Evolutionary conservation across 2,329 filamentous ascomycete species (phyloP).

Genomic region (Paraphaeosphaeria sporulosa): DNA sequence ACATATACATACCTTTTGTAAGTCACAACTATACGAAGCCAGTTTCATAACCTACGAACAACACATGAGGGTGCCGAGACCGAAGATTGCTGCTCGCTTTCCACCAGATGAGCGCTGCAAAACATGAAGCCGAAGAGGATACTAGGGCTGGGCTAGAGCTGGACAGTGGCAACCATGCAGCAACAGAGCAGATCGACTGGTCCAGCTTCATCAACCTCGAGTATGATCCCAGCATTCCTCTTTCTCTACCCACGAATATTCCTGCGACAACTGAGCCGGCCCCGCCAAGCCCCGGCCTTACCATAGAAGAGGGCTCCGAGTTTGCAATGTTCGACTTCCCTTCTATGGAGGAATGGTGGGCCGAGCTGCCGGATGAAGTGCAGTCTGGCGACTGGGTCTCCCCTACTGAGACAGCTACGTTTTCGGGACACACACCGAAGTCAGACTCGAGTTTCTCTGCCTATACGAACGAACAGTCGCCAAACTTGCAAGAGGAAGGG

Average conservation of each 20-base stretch:
- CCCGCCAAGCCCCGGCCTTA: background rate
- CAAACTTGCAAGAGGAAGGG: constrained; percentile 3
- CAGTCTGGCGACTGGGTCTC: background rate
- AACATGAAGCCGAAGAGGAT: background rate
- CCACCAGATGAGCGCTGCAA: background rate
- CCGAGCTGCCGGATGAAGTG: constrained; percentile 1
- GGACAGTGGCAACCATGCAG: background rate
- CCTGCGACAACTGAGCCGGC: background rate
- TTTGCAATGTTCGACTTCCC: background rate
- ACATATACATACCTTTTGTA: background rate
- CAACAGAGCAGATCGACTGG: constrained; percentile 10
- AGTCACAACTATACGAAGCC: background rate
- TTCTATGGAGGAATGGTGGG: constrained; percentile 11
- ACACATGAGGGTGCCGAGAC: background rate
- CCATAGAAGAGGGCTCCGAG: background rate
- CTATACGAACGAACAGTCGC: background rate
- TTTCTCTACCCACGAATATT: background rate
- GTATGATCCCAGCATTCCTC: constrained; percentile 3
- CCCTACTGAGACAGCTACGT: background rate
- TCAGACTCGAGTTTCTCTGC: constrained; percentile 3
- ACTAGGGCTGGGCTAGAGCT: background rate
- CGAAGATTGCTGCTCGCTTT: background rate
- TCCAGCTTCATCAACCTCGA: constrained; percentile 6
- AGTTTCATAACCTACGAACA: background rate
- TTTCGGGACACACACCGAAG: background rate